Evolutionary conservation across 2,329 filamentous ascomycete genomes (phyloP).

Genomic region (Neofusicoccum sp.): DNA sequence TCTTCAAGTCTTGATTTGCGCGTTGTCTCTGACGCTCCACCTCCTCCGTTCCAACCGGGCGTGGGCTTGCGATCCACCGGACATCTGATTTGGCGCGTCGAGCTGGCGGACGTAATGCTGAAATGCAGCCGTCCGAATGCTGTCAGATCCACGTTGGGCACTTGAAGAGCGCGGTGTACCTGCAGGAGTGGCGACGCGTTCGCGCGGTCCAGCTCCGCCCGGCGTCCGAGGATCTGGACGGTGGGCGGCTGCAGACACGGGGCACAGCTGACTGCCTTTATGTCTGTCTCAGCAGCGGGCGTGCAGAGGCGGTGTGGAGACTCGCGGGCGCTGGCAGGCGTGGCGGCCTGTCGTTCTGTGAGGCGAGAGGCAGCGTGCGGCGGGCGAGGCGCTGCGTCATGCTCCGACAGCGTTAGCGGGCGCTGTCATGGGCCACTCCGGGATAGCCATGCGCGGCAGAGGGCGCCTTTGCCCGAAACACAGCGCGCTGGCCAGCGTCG

Average conservation of each 20-base stretch:
- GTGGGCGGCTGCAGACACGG: conserved; percentile 8
- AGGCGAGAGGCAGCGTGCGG: background rate
- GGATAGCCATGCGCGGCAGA: conserved; percentile 13
- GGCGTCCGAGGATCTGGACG: background rate
- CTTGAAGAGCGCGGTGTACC: conserved; percentile 1
- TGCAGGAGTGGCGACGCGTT: background rate
- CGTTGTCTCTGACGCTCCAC: background rate
- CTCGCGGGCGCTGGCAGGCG: background rate
- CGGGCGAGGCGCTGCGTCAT: conserved; percentile 8
- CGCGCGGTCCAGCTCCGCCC: background rate
- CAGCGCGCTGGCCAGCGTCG: background rate
- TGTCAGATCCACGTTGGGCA: background rate
- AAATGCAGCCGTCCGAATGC: background rate
- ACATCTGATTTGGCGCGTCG: background rate
- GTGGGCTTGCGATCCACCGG: background rate
- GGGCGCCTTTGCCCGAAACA: conserved; percentile 8
- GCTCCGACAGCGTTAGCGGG: background rate
- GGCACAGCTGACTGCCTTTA: conserved; percentile 4
- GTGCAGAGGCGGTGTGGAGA: conserved; percentile 4
- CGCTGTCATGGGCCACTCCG: conserved; percentile 14
- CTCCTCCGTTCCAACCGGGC: background rate
- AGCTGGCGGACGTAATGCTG: background rate
- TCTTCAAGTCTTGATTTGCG: background rate
- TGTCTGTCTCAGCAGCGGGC: conserved; percentile 9
- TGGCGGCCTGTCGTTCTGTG: conserved; percentile 16